Evolutionary conservation across 2,329 filamentous ascomycete species (phyloP).

Genomic region (Periconia sp.): DNA sequence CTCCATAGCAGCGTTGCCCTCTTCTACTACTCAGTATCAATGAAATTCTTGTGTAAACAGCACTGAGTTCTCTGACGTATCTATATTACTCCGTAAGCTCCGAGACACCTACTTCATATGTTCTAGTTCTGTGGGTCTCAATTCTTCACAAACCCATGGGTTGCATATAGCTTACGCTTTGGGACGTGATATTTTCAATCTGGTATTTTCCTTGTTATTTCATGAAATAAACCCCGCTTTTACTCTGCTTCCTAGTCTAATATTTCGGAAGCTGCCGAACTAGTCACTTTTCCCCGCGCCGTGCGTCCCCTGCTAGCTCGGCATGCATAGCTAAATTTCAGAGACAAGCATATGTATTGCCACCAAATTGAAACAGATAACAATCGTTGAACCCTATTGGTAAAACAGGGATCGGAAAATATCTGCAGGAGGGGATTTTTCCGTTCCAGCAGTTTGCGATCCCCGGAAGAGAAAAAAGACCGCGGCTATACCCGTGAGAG

Average conservation of each 20-base stretch:
- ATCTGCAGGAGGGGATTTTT: neutral
- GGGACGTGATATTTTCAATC: neutral
- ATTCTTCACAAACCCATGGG: too few species aligned
- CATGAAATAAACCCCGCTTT: conserved; percentile 1
- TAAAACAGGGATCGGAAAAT: neutral
- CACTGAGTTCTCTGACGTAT: too few species aligned
- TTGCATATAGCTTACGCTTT: neutral
- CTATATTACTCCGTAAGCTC: too few species aligned
- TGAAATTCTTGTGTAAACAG: too few species aligned
- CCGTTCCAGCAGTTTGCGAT: neutral
- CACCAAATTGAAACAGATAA: too few species aligned
- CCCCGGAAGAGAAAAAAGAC: neutral
- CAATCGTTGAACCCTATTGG: too few species aligned
- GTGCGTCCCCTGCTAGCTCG: neutral
- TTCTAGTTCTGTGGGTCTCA: too few species aligned
- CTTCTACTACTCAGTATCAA: too few species aligned
- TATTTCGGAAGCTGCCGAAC: conserved; percentile 2
- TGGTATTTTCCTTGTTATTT: neutral
- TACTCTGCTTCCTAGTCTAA: neutral
- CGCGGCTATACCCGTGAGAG: neutral
- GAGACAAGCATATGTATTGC: too few species aligned
- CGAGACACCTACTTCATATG: too few species aligned
- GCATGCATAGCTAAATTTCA: neutral
- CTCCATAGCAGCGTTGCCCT: too few species aligned
- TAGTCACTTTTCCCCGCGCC: conserved; percentile 2